Conservation (phyloP, 352 stramenopile genomes). For the Aphanomyces invadans region DNA sequence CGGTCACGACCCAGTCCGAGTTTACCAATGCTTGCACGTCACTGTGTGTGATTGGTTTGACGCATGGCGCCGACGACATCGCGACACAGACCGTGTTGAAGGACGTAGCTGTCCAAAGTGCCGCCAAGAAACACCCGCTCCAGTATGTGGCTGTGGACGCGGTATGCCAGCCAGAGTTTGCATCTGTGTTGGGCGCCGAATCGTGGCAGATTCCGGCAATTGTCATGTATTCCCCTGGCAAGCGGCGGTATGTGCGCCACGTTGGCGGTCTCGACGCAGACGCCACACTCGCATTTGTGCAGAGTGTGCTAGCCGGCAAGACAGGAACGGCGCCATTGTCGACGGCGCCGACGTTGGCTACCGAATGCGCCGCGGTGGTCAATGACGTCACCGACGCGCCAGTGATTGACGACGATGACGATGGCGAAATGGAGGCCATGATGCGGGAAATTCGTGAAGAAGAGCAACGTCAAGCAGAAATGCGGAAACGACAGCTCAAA, state of each 20-base stretch:
- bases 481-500: constrained; percentile 47
- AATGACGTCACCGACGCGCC: constrained; percentile 42
- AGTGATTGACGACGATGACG: constrained; percentile 26
- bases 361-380: constrained; percentile 42
- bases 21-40: constrained; percentile 48
- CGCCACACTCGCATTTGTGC: constrained; percentile 45
- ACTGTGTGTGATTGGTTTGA: constrained; percentile 74
- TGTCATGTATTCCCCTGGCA: constrained; percentile 64
- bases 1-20: constrained; percentile 42
- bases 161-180: constrained; percentile 63
- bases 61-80: constrained; percentile 29
- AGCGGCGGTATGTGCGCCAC: constrained; percentile 61
- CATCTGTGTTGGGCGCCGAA: constrained; percentile 55
- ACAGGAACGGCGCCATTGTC: constrained; percentile 48
- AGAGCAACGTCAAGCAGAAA: constrained; percentile 47
- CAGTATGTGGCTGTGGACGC: constrained; percentile 71
- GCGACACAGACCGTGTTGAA: constrained; percentile 44
- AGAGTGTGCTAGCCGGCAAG: constrained; percentile 55
- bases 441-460: constrained; percentile 66
- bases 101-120: constrained; percentile 41
- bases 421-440: constrained; percentile 54
- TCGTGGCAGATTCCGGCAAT: constrained; percentile 70
- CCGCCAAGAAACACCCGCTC: constrained; percentile 48
- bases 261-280: constrained; percentile 59
- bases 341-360: constrained; percentile 33